Evolutionary conservation across 331 rosid species (phyloP).

Genomic region (Arachis monticola): DNA sequence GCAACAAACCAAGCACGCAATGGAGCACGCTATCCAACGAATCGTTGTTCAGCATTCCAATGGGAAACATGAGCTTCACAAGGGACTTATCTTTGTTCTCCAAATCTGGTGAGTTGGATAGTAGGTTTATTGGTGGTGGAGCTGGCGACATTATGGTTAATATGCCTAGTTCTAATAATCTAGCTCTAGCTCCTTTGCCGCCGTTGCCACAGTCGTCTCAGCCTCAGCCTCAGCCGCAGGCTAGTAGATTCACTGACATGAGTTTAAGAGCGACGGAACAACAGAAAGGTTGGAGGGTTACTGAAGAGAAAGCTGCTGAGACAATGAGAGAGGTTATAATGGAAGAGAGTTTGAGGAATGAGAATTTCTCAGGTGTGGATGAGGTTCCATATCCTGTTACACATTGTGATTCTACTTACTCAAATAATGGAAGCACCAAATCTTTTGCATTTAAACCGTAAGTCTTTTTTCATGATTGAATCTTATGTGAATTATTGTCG

Average conservation of each 20-base stretch:
- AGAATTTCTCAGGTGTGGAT: background rate
- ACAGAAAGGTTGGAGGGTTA: conserved; percentile 29
- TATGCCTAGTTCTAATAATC: too few species aligned
- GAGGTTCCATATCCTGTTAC: background rate
- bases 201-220: conserved; percentile 17
- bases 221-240: conserved; percentile 30
- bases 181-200: background rate
- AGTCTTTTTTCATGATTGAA: conserved; percentile 30
- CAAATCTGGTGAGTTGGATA: conserved; percentile 64
- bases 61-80: conserved; percentile 85
- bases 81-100: conserved; percentile 47
- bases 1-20: conserved; percentile 55
- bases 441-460: conserved; percentile 81
- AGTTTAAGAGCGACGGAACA: conserved; percentile 22
- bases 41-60: conserved; percentile 84
- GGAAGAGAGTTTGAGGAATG: conserved; percentile 50
- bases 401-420: conserved; percentile 1
- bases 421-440: conserved; percentile 61
- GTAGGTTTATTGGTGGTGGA: conserved; percentile 36
- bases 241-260: conserved; percentile 31
- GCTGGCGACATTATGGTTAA: conserved; percentile 27
- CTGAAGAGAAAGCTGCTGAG: conserved; percentile 68
- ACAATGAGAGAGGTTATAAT: conserved; percentile 74
- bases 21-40: conserved; percentile 85
- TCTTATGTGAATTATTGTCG: background rate